Evolutionary conservation across 2,329 filamentous ascomycete genomes (phyloP), one percentile per base, ranked within the genome.

Genomic region (Penicillium psychrosexuale): DNA sequence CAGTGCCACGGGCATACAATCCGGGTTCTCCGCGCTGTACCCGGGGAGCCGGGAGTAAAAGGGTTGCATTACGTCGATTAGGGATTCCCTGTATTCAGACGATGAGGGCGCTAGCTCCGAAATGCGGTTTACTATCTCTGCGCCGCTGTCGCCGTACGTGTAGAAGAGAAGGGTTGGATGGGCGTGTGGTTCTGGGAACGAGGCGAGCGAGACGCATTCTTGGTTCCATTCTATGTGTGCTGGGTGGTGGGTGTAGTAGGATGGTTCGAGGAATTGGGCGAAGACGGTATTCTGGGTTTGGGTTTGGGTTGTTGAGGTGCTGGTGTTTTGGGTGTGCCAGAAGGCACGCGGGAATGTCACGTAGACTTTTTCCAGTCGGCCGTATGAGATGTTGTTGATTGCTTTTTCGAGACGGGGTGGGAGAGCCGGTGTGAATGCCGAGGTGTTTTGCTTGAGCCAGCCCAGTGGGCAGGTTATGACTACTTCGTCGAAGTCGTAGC

Each of bases 111-210:
- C 43, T 8, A 74, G 53, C 19, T 58, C 39, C 6, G 66, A 59
- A 27, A 77, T 64, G 17, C 66, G 49, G 3, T 69, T 61, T 13
- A 79, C 71, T 47, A 78, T 66, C 44, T 77, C 59, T 11, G 70
- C 66, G 28, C 74, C 70, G 53, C 72, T 74, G 39, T 76, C 66
- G 1, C 78, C 77, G 64, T 79, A 75, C 43, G 75, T 71, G 66
- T 79, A 96, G 80, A 96, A 96, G 27, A 96, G 82, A 4, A 96
- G 80, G 0, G 90, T 95, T 8, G 91, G 88, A 56, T 96, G 91
- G 0, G 86, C 81, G 47, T 77, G 78, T 1, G 75, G 66, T 0
- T 67, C 63, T 0, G 83, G 79, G 2, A 95, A 78, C 2, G 86
- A 84, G 39, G 88, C 86, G 22, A 96, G 81, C 55, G 93, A 91